Conservation (phyloP, 805 yeast genomes). For the Pichia kluyveri region DNA sequence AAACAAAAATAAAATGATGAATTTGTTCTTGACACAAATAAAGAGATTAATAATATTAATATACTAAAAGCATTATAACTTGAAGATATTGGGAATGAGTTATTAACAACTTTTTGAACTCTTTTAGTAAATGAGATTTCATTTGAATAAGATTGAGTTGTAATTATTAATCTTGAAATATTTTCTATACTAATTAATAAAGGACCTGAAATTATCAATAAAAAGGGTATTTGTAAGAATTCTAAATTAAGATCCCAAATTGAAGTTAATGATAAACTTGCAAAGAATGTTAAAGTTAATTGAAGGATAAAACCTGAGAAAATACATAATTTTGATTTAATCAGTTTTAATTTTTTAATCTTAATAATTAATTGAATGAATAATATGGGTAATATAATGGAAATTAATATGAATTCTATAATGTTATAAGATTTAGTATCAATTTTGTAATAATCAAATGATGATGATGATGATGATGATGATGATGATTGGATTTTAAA, state of each 20-base stretch:
- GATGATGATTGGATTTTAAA: too few relatives aligned
- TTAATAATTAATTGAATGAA: conserved; percentile 31
- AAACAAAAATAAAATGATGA: conserved; percentile 30
- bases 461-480: too few relatives aligned
- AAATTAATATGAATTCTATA: conserved; percentile 1
- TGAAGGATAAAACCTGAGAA: conserved; percentile 36
- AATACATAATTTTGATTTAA: conserved; percentile 36
- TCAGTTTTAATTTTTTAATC: conserved; percentile 27
- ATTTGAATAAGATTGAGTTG: conserved; percentile 32
- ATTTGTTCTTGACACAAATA: background rate
- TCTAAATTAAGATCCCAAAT: conserved; percentile 27
- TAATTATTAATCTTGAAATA: conserved; percentile 35
- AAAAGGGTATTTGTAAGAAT: conserved; percentile 31
- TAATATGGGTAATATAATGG: conserved; percentile 15
- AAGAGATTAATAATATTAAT: background rate
- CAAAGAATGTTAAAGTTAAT: conserved; percentile 28
- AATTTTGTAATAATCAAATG: background rate
- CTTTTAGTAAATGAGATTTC: conserved; percentile 30
- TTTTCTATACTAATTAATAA: conserved; percentile 38
- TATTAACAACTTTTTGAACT: conserved; percentile 2
- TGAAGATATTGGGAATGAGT: conserved; percentile 2
- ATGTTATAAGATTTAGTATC: background rate
- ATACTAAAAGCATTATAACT: background rate
- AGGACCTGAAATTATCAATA: conserved; percentile 32
- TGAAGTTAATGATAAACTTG: conserved; percentile 36